Evolutionary conservation across 345 rosid species (phyloP), one percentile per base, ranked within the genome.

Genomic region (Citrus trifoliata): DNA sequence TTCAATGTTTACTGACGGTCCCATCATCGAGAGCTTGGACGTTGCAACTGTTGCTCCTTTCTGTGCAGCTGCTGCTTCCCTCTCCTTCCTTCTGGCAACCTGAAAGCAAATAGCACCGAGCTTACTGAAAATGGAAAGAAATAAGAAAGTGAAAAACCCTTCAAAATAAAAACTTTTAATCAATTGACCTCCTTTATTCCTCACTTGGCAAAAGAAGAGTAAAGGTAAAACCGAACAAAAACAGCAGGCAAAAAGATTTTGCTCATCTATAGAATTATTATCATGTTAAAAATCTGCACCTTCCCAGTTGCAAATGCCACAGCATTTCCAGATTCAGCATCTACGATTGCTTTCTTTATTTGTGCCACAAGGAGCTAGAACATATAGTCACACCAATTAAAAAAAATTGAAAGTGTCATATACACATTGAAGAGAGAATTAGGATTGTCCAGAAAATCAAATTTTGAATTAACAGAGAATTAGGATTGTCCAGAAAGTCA

Each of bases 71-170:
- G 85, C 88, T 35, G 88, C 85, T 71, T 85, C 85, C 78, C 79
- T 77, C 62, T 85, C 88, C 74, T 85, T 85, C 82, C 78, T 80
- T 56, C 85, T 74, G 19, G 88, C 85, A 85, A 65, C 78, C 88
- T 85, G 46, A 16, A 77, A 35, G 46, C 22, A 28, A 56, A 68
- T 12, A 67, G 53, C 32, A 67, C 5, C 9, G 28, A 76, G 53
- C 10, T 27, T 55, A 25, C 53, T 1, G 46, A 27, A 53, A 5
- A 25, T 22, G 60, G 4, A 46, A 12, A 48, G 48, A 19, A 25
- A 24, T n/a, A 35, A 32, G 28, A 46, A 65, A 46, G 21, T 4
- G 18, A 40, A 66, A 76, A 38, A 30, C 24, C 22, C 18, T 37
- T 46, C 25, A 60, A 53, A 0, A 12, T 61, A 33, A 3, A 35